Evolutionary conservation across 1,284 basidiomycete genomes (phyloP).

Genomic region (Cryptococcus floricola): DNA sequence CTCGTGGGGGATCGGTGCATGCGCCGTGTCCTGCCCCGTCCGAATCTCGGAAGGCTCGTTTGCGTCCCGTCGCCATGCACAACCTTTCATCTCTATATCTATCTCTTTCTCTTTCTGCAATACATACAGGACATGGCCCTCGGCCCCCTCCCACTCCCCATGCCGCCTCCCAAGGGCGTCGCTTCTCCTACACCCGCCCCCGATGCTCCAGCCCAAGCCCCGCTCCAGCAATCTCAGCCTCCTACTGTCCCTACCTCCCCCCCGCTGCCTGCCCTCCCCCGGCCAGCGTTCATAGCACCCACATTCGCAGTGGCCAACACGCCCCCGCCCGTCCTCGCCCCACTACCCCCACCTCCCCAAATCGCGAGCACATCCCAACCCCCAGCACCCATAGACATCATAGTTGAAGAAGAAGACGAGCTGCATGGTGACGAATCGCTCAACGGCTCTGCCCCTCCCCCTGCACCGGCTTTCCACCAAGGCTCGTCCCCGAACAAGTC

Average conservation of each 20-base stretch:
- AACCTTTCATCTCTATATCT: too few species aligned
- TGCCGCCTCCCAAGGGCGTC: not conserved
- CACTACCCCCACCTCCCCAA: not conserved
- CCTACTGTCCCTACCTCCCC: not conserved
- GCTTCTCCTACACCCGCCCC: not conserved
- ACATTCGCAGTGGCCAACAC: not conserved
- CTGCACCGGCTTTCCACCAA: not conserved
- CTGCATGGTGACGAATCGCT: conserved; percentile 6
- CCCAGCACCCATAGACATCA: not conserved
- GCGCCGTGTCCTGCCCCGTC: too few species aligned
- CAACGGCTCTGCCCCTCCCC: not conserved
- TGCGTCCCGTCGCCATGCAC: too few species aligned
- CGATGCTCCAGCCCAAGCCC: not conserved
- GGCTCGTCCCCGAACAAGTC: not conserved
- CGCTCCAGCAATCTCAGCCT: not conserved
- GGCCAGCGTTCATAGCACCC: not conserved
- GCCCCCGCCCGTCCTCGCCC: not conserved
- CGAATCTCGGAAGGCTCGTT: too few species aligned
- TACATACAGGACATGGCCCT: too few species aligned
- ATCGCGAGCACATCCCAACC: not conserved
- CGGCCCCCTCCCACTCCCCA: too few species aligned
- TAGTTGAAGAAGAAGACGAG: conserved; percentile 10
- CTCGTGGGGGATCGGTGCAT: too few species aligned
- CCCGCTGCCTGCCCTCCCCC: not conserved
- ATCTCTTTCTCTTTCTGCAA: too few species aligned